Evolutionary conservation across 1,284 basidiomycete species (phyloP).

Genomic region (Cystobasidium sp.): DNA sequence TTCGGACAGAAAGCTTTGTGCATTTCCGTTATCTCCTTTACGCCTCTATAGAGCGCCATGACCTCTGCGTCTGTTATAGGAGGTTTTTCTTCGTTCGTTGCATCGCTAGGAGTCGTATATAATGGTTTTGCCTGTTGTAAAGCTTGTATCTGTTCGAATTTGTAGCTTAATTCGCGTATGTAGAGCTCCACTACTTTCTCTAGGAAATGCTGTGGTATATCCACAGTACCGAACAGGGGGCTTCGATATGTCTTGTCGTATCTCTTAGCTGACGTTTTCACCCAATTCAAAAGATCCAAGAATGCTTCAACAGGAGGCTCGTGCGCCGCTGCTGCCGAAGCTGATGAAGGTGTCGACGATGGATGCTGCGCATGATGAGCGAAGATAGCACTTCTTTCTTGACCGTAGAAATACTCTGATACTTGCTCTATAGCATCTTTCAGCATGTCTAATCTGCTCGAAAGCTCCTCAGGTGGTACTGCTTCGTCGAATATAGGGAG

Average conservation of each 20-base stretch:
- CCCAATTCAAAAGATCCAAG: constrained; percentile 80
- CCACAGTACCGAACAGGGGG: constrained; percentile 32
- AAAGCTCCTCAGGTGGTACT: constrained; percentile 51
- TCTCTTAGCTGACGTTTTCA: constrained; percentile 81
- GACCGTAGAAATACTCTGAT: constrained; percentile 66
- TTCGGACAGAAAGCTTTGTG: constrained; percentile 76
- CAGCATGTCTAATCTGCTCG: constrained; percentile 55
- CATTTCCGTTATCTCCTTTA: constrained; percentile 75
- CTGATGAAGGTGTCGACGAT: constrained; percentile 64
- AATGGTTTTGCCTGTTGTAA: constrained; percentile 35
- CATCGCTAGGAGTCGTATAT: constrained; percentile 38
- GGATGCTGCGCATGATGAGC: constrained; percentile 50
- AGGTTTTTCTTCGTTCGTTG: constrained; percentile 66
- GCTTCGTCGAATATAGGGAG: constrained; percentile 53
- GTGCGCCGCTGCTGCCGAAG: constrained; percentile 59
- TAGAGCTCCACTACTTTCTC: constrained; percentile 80
- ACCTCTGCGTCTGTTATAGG: constrained; percentile 82
- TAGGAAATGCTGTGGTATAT: constrained; percentile 56
- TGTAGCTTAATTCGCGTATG: constrained; percentile 73
- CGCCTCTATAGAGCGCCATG: constrained; percentile 78
- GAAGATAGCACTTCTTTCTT: constrained; percentile 46
- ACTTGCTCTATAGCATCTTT: constrained; percentile 66
- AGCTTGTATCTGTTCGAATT: constrained; percentile 63
- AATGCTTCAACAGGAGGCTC: constrained; percentile 74
- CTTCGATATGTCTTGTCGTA: constrained; percentile 81